Conservation (phyloP, 2,329 filamentous ascomycete genomes). For the Colletotrichum filicis region DNA sequence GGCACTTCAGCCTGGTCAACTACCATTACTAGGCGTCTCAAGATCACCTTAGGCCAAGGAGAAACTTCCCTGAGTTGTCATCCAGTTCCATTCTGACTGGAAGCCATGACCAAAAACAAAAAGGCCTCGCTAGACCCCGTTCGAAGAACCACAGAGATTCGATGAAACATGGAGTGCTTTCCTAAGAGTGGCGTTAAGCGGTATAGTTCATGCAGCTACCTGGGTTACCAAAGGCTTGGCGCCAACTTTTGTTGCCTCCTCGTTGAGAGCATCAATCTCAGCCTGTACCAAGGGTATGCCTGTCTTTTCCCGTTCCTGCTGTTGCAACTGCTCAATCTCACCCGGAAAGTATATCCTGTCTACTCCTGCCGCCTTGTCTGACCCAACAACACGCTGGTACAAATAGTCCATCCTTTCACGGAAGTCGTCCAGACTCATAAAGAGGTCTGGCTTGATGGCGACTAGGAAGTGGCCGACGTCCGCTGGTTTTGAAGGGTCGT, state of each 20-base stretch:
- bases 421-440: slow-evolving; percentile 78
- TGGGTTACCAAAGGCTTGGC: slow-evolving; percentile 37
- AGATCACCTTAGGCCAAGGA: too few species aligned
- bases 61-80: too few species aligned
- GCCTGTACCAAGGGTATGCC: slow-evolving; percentile 70
- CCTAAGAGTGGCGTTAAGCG: too few species aligned
- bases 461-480: slow-evolving; percentile 82
- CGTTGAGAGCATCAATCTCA: slow-evolving; percentile 66
- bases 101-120: too few species aligned
- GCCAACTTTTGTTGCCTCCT: slow-evolving; percentile 60
- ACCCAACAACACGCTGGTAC: slow-evolving; percentile 63
- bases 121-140: too few species aligned
- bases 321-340: slow-evolving; percentile 68
- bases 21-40: too few species aligned
- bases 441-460: slow-evolving; percentile 79
- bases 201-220: background rate
- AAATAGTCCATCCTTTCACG: slow-evolving; percentile 68
- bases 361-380: slow-evolving; percentile 65
- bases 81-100: too few species aligned
- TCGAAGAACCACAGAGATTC: too few species aligned
- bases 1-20: too few species aligned
- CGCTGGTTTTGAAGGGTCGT: slow-evolving; percentile 74
- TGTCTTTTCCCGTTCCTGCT: slow-evolving; percentile 60
- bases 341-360: slow-evolving; percentile 71
- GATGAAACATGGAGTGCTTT: too few species aligned